phyloP scores from a whole-genome alignment of 1,284 basidiomycete genomes.

The Dichomitus squalens region DNA sequence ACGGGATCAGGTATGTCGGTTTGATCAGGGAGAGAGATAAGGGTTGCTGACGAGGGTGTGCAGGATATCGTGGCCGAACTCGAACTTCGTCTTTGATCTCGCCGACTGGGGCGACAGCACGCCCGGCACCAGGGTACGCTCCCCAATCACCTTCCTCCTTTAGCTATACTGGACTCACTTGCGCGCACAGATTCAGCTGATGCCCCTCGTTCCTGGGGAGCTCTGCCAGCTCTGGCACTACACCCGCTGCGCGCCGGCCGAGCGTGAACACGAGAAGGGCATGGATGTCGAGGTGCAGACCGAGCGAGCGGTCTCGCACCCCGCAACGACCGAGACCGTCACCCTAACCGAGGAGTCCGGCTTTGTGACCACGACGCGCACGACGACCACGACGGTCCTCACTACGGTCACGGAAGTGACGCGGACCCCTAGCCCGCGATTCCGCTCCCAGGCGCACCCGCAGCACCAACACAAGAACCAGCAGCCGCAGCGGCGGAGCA shows the following conservation, averaged over 20 bases:
- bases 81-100: constrained; percentile 27
- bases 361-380: constrained; percentile 27
- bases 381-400: constrained; percentile 30
- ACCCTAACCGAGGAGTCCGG: constrained; percentile 27
- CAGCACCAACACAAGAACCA: constrained; percentile 1
- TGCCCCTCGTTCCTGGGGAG: constrained; percentile 16
- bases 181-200: constrained; percentile 24
- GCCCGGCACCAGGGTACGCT: constrained; percentile 28
- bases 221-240: constrained; percentile 29
- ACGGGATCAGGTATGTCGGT: constrained; percentile 24
- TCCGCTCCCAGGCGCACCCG: neutral
- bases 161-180: neutral
- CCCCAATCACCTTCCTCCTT: neutral
- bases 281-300: constrained; percentile 16
- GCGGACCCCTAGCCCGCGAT: constrained; percentile 20
- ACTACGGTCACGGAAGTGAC: constrained; percentile 32
- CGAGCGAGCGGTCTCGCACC: constrained; percentile 19
- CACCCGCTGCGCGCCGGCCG: constrained; percentile 23
- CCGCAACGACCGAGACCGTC: constrained; percentile 28
- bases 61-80: constrained; percentile 31
- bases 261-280: constrained; percentile 11
- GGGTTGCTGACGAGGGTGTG: neutral
- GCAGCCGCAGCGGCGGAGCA: constrained; percentile 18
- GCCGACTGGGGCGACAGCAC: constrained; percentile 25
- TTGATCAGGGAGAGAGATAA: neutral